phyloP scores from a whole-genome alignment of 1,139 yeast genomes.

The Komagataea norvegica region DNA sequence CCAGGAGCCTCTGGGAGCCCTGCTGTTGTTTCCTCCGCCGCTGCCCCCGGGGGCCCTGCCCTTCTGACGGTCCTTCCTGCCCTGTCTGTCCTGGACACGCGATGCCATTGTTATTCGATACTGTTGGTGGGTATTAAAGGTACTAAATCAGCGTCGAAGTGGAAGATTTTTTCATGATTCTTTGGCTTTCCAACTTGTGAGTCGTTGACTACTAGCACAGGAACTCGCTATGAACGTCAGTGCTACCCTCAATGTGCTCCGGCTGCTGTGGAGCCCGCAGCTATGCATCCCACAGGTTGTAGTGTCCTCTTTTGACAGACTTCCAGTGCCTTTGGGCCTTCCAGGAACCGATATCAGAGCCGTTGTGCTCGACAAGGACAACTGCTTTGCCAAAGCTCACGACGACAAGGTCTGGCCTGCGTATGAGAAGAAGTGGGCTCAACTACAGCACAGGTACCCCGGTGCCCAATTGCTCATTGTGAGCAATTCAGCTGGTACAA shows the following conservation, averaged over 20 bases:
- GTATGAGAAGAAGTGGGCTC: conserved; percentile 52
- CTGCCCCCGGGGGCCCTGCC: not conserved
- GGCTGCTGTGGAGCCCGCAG: conserved; percentile 58
- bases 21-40: no score
- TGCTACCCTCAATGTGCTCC: conserved; percentile 65
- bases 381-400: conserved; percentile 86
- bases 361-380: conserved; percentile 88
- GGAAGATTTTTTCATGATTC: no score
- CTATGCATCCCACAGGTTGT: conserved; percentile 66
- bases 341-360: conserved; percentile 50
- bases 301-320: conserved; percentile 60
- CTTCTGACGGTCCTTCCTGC: not conserved
- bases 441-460: conserved; percentile 53
- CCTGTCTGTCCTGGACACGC: not conserved
- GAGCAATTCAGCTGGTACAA: conserved; percentile 91
- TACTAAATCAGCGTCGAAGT: no score
- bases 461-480: conserved; percentile 69
- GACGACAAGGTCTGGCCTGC: conserved; percentile 78
- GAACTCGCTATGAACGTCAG: conserved; percentile 54
- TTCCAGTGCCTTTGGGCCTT: conserved; percentile 39
- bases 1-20: conserved; percentile 3
- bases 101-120: conserved; percentile 25
- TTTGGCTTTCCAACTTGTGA: no score
- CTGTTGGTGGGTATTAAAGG: no score
- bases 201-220: no score